Percentiles rank a stretch among this genome's conserved stretches.
phyloP scores from a whole-genome alignment of 1,284 basidiomycete genomes.

The Earliella scabrosa region DNA sequence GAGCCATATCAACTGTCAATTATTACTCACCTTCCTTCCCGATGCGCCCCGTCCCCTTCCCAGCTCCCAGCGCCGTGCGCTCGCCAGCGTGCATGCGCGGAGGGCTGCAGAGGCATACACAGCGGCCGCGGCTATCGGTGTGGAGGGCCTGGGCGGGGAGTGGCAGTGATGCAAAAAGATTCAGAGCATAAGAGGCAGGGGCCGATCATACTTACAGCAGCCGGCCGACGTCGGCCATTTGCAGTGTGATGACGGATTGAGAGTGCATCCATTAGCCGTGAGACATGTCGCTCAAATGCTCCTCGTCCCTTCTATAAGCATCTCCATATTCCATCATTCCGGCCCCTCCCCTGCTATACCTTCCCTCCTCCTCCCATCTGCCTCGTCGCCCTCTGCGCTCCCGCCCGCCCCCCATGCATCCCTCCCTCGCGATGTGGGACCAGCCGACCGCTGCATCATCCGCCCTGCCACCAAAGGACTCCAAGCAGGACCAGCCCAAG shows the following conservation, averaged over 20 bases:
- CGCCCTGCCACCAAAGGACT: conserved; percentile 34
- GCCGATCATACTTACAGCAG: conserved; percentile 24
- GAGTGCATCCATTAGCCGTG: conserved; percentile 35
- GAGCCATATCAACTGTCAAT: conserved; percentile 23
- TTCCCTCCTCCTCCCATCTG: conserved; percentile 28
- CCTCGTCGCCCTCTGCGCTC: conserved; percentile 26
- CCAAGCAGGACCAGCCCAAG: conserved; percentile 51
- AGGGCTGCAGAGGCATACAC: neutral
- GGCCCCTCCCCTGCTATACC: conserved; percentile 30
- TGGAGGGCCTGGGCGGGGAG: conserved; percentile 1
- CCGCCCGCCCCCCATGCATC: conserved; percentile 38
- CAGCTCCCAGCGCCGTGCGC: neutral
- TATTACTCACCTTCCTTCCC: conserved; percentile 17
- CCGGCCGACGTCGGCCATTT: conserved; percentile 36
- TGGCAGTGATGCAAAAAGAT: conserved; percentile 23
- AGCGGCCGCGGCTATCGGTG: neutral
- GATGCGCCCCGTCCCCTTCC: conserved; percentile 12
- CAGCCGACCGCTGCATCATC: conserved; percentile 28
- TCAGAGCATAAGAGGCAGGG: conserved; percentile 18
- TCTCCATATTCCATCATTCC: conserved; percentile 33
- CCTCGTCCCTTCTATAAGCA: conserved; percentile 35
- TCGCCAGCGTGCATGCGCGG: neutral
- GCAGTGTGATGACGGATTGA: conserved; percentile 32
- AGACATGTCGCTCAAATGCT: conserved; percentile 39
- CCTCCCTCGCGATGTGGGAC: conserved; percentile 35